Base-by-base conservation (phyloP, 1,284 basidiomycete species). In the Waitea zeae region DNA sequence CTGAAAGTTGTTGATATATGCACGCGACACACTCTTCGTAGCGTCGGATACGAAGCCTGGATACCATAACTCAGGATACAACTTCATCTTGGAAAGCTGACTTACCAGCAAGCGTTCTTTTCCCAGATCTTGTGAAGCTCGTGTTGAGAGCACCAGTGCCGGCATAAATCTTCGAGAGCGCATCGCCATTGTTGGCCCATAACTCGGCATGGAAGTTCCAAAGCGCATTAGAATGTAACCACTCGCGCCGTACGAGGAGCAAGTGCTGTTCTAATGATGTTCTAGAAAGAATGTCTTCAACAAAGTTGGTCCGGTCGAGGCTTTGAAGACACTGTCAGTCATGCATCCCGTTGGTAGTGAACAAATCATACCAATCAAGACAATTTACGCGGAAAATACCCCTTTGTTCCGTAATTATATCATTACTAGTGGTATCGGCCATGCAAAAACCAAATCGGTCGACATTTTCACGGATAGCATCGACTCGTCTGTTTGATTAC, bases 1-100 rank as follows among this genome's bases (percentile, higher is more conserved):
- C 45, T 93, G 86, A 51, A 98, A 97, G 50, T 97, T 97, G 53
- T 93, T 95, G 52, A 97, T 95, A 49, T 97, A 97, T 37, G 93
- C 90, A 38, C 90, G 70, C 12, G 75, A 80, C 14, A 95, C 87
- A 47, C 88, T 93, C 54, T 98, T 98, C 2, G 90, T 95, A 3
- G 93, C 93, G 56, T 99, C 90, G 13, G 88, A 90, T 15, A 98
- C 57, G 18, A 95, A 67, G 20, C 89, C 88, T 64, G 44, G n/a
- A 17, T 36, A 31, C 17, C 35, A 29, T 30, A 13, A 45, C 38
- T 31, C 34, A 31, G 17, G 4, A 22, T 29, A 27, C 13, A 9
- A 13, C 33, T n/a, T 32, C 18, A 30, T 15, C 26, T 30, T 30
- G 31, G 17, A 33, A 14, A 15, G 9, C 18, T 3, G 15, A 40